phyloP scores from a whole-genome alignment of 2,329 filamentous ascomycete species.

The Calonectria crousiana region DNA sequence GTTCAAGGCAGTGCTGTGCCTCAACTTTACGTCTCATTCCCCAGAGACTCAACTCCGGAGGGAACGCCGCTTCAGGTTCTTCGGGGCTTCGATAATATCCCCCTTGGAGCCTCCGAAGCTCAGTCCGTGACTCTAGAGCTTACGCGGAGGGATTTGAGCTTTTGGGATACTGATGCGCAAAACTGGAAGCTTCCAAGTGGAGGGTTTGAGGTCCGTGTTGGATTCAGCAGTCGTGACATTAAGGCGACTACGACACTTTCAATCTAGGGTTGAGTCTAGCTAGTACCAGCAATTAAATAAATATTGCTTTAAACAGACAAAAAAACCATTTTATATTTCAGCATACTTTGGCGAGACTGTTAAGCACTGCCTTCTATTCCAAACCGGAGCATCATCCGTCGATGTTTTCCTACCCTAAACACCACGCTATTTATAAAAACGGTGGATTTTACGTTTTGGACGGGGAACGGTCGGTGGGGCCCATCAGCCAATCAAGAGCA shows the following conservation, averaged over 20 bases:
- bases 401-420: not conserved
- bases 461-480: not conserved
- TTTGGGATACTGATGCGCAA: constrained; percentile 53
- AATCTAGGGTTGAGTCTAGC: not conserved
- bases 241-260: not conserved
- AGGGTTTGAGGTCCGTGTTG: not conserved
- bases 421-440: not conserved
- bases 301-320: not conserved
- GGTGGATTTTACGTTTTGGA: not conserved
- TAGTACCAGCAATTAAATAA: not conserved
- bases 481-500: not conserved
- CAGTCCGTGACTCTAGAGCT: constrained; percentile 58
- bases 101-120: constrained; percentile 55
- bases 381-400: not conserved
- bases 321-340: too few relatives aligned
- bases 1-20: constrained; percentile 62
- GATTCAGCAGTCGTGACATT: not conserved
- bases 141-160: constrained; percentile 60
- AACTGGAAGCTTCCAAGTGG: not conserved
- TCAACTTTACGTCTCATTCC: constrained; percentile 66
- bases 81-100: constrained; percentile 65
- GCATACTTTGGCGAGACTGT: not conserved
- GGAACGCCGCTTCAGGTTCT: constrained; percentile 62
- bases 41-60: constrained; percentile 47
- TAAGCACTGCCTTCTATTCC: not conserved